Percentiles rank a stretch among this genome's conserved stretches.
Evolutionary conservation across 1,284 basidiomycete genomes (phyloP).

Genomic region (Boletus holoroseus): DNA sequence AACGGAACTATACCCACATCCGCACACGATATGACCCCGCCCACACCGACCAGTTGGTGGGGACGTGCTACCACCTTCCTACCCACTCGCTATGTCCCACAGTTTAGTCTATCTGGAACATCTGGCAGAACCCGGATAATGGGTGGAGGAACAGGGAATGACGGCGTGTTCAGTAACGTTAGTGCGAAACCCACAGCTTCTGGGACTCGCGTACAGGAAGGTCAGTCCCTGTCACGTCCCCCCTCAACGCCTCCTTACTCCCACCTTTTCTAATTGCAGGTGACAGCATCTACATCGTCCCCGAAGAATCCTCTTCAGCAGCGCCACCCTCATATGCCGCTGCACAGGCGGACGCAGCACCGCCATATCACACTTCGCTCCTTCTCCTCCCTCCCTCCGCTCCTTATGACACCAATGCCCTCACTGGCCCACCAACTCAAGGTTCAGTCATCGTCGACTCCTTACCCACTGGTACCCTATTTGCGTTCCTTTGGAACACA

Average conservation of each 20-base stretch:
- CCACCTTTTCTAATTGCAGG: constrained; percentile 38
- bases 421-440: constrained; percentile 32
- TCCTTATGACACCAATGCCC: constrained; percentile 35
- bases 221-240: constrained; percentile 35
- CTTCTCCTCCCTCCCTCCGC: constrained; percentile 73
- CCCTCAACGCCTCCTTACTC: background rate
- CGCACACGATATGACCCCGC: constrained; percentile 34
- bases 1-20: constrained; percentile 71
- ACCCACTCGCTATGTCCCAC: constrained; percentile 44
- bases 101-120: constrained; percentile 40
- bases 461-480: constrained; percentile 73
- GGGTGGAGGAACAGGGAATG: constrained; percentile 77
- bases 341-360: constrained; percentile 91
- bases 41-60: constrained; percentile 44
- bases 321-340: constrained; percentile 85
- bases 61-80: constrained; percentile 53
- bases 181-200: constrained; percentile 76
- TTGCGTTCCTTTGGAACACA: constrained; percentile 90
- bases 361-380: constrained; percentile 97
- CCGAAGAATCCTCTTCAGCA: constrained; percentile 76
- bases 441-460: constrained; percentile 75
- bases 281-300: constrained; percentile 68
- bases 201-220: constrained; percentile 56
- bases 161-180: constrained; percentile 96
- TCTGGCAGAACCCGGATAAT: constrained; percentile 28